A percentile compares a stretch with the other conserved stretches of the same genome.
phyloP scores from a whole-genome alignment of 768 basidiomycete genomes.

The Trichaptum fuscoviolaceum region DNA sequence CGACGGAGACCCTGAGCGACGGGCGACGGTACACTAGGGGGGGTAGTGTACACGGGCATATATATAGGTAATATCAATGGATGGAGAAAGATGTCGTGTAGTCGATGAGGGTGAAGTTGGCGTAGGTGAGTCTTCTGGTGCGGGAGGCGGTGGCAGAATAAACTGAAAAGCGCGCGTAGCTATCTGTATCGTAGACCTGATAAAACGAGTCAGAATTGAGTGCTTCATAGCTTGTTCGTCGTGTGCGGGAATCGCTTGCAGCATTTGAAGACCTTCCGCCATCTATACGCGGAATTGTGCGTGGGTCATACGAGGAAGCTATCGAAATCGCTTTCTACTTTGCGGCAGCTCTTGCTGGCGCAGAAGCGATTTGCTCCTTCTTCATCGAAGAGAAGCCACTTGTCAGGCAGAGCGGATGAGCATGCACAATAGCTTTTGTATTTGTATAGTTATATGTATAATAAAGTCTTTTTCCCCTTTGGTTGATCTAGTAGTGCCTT shows the following conservation, averaged over 20 bases:
- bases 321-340: conserved; percentile 46
- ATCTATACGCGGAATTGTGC: conserved; percentile 25
- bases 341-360: conserved; percentile 34
- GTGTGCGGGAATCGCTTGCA: conserved; percentile 44
- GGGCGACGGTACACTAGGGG: no score
- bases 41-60: no score
- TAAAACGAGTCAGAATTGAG: background rate
- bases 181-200: conserved; percentile 92
- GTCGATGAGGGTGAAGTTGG: conserved; percentile 71
- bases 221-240: conserved; percentile 38
- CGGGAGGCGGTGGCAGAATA: conserved; percentile 83
- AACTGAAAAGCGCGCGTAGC: conserved; percentile 97
- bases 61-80: conserved; percentile 79
- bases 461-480: no score
- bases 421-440: no score
- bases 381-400: conserved; percentile 49
- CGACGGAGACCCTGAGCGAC: no score
- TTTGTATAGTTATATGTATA: no score
- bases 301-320: conserved; percentile 32
- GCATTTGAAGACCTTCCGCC: conserved; percentile 42
- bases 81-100: conserved; percentile 64
- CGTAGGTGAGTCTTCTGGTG: conserved; percentile 75
- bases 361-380: conserved; percentile 37
- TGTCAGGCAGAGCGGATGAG: background rate
- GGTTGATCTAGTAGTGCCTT: no score